phyloP scores from a whole-genome alignment of 2,329 filamentous ascomycete genomes.

The Ustulina deusta region DNA sequence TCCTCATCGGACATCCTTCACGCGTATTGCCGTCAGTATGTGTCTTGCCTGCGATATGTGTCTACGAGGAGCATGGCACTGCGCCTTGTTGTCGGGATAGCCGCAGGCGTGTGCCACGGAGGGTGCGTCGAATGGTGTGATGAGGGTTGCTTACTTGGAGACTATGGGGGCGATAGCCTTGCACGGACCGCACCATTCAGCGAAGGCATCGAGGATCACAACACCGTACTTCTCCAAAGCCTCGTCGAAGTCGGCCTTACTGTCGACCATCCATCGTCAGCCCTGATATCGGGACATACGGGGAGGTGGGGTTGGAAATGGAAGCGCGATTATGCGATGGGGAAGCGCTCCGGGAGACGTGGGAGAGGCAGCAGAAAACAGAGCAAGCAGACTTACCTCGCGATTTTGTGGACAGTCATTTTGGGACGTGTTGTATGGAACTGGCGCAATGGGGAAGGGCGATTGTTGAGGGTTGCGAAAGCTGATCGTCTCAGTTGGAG shows the following conservation, averaged over 20 bases:
- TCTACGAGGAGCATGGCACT: background rate
- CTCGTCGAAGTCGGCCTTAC: conserved; percentile 48
- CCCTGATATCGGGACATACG: conserved; percentile 1
- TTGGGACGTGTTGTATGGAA: conserved; percentile 57
- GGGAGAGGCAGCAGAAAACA: background rate
- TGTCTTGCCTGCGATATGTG: background rate
- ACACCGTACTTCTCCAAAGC: conserved; percentile 60
- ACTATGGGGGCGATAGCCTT: conserved; percentile 86
- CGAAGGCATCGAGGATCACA: conserved; percentile 88
- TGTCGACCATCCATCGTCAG: conserved; percentile 39
- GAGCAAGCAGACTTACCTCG: conserved; percentile 49
- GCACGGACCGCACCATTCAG: conserved; percentile 95
- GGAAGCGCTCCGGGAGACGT: too few species aligned
- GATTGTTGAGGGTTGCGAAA: conserved; percentile 36
- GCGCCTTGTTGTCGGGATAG: background rate
- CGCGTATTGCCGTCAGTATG: conserved; percentile 23
- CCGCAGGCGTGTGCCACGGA: background rate
- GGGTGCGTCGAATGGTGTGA: background rate
- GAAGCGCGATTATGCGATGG: background rate
- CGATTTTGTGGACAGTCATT: conserved; percentile 58
- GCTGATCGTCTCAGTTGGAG: conserved; percentile 42
- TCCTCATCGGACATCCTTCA: conserved; percentile 69
- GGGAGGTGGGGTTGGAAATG: background rate
- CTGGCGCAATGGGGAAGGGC: conserved; percentile 45
- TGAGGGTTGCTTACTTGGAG: conserved; percentile 64